Conservation (phyloP, 148 eudicot species). For the Dianthus caryophyllus region DNA sequence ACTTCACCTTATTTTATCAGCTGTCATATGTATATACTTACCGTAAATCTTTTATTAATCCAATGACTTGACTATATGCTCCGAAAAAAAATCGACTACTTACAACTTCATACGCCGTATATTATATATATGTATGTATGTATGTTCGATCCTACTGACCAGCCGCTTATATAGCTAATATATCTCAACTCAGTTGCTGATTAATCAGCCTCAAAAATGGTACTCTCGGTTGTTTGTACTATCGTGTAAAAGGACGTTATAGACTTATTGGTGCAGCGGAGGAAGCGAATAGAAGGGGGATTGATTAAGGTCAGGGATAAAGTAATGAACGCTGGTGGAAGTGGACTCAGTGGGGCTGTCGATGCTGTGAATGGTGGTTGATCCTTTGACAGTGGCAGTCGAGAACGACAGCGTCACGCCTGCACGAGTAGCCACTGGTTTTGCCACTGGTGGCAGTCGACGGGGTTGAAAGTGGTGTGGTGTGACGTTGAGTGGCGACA, state of each 20-base stretch:
- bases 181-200: background rate
- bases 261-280: background rate
- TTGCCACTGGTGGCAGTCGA: constrained; percentile 28
- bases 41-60: background rate
- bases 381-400: constrained; percentile 25
- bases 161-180: background rate
- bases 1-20: no score
- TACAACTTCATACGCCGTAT: no score
- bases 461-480: constrained; percentile 30
- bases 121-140: no score
- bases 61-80: background rate
- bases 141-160: background rate
- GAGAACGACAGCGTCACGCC: constrained; percentile 21
- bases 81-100: background rate
- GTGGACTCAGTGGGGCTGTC: constrained; percentile 19
- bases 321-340: constrained; percentile 11
- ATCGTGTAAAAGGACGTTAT: background rate
- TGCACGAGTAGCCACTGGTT: constrained; percentile 56
- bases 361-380: constrained; percentile 30
- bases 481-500: constrained; percentile 52
- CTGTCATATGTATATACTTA: no score
- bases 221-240: background rate
- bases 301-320: constrained; percentile 39
- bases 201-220: background rate
- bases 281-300: constrained; percentile 24